Evolutionary conservation across 768 basidiomycete species (phyloP), one percentile per base, ranked within the genome.

Genomic region (Podaxis mareebaensis): DNA sequence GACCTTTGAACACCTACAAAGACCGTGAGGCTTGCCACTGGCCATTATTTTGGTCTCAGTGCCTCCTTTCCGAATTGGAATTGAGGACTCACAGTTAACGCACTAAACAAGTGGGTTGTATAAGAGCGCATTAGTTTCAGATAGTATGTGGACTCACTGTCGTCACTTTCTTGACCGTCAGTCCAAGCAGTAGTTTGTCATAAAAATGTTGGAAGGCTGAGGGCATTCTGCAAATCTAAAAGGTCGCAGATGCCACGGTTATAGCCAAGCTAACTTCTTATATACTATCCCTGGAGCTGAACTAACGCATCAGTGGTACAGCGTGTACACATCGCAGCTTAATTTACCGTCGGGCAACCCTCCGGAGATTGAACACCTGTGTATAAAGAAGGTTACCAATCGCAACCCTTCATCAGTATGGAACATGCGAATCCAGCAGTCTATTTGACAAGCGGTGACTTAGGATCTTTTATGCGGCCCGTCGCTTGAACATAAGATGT

Each of bases 181-280:
- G 15, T 22, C 58, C 58, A 15, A 49, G 46, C 13, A 36, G 33
- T 20, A 56, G 20, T 13, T 39, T 12, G 22, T 56, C 38, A 15
- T 39, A 30, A 24, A 56, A 56, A 39, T 56, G 38, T 40, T 56
- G 54, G 13, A 56, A 56, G 38, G 49, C 13, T 26, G 49, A 24
- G 20, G 49, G 12, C 49, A 51, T 51, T 51, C 26, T 15, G 3
- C 8, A 7, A 13, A 51, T 12, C 22, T 11, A 24, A 13, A 28
- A 44, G 42, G n/a, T 5, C 4, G 42, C 15, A 20, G 42, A 20
- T 33, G 33, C 33, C 8, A 10, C 8, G 33, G 33, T 0, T 33
- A 33, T 10, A 10, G 8, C 33, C 33, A 1, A 13, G 42, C n/a
- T 20, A 15, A 20, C 26, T 51, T 51, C 49, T 24, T 51, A 33